A percentile compares a stretch with the other conserved stretches of the same genome.
These are phyloP conservation scores for Eutypa lata DNA, from an alignment of 2,329 filamentous ascomycete species.

Conservation along the genomic window DNA sequence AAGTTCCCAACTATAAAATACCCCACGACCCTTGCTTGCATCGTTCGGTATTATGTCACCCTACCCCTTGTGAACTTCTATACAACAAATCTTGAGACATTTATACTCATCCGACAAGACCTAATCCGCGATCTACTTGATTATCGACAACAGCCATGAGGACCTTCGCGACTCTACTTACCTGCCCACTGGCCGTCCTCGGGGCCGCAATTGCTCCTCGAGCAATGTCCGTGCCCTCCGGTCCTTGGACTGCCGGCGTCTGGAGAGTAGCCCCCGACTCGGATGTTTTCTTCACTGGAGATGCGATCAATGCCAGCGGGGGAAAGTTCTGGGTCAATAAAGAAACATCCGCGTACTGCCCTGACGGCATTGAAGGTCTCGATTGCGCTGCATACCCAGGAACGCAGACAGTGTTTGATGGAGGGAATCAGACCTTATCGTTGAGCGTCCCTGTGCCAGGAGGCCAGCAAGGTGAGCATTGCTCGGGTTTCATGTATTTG, in stretches of 20 bases:
- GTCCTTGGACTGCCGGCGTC: conserved; percentile 15
- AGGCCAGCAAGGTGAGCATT: conserved; percentile 17
- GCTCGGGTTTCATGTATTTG: background rate
- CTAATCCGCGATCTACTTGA: too few species aligned
- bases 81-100: too few species aligned
- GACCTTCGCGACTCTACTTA: background rate
- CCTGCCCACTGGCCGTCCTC: conserved; percentile 2
- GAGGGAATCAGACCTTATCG: conserved; percentile 10
- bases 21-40: too few species aligned
- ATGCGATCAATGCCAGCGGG: conserved; percentile 17
- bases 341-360: conserved; percentile 17
- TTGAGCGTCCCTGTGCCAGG: conserved; percentile 17
- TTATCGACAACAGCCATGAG: too few species aligned
- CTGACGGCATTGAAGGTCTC: conserved; percentile 6
- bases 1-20: too few species aligned
- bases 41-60: too few species aligned
- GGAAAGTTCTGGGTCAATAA: conserved; percentile 21
- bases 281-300: conserved; percentile 9
- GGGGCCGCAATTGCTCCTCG: conserved; percentile 4
- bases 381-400: conserved; percentile 15
- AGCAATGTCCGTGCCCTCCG: conserved; percentile 3
- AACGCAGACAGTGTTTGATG: conserved; percentile 12
- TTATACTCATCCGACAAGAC: too few species aligned
- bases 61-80: too few species aligned
- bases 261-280: conserved; percentile 6